phyloP scores from a whole-genome alignment of 192 early-diverging fungal genomes.

The Jimgerdemannia lactiflua region DNA sequence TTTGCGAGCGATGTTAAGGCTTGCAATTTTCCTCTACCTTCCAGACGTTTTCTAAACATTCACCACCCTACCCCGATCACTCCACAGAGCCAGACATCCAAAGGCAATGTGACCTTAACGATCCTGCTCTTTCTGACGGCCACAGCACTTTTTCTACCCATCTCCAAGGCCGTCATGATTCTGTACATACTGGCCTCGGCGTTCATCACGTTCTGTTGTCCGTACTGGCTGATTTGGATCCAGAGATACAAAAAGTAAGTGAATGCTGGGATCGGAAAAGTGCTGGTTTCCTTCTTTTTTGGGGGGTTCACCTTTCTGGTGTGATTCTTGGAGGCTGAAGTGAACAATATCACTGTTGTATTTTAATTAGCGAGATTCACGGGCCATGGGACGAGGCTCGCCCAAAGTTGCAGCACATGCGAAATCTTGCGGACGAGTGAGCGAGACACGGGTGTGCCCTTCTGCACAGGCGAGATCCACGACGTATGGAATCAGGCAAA shows the following conservation, averaged over 20 bases:
- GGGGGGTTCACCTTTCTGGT: no score
- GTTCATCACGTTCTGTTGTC: conserved; percentile 85
- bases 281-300: background rate
- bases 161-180: conserved; percentile 66
- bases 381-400: conserved; percentile 98
- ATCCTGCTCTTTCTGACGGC: conserved; percentile 59
- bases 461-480: no score
- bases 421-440: conserved; percentile 5
- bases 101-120: conserved; percentile 50
- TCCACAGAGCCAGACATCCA: conserved; percentile 1
- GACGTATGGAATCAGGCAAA: no score
- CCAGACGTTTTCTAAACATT: conserved; percentile 12
- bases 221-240: conserved; percentile 87
- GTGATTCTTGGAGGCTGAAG: background rate
- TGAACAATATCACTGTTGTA: background rate
- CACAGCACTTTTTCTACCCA: conserved; percentile 61
- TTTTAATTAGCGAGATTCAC: conserved; percentile 75
- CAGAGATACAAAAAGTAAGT: conserved; percentile 96
- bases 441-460: background rate
- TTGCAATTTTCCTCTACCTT: background rate
- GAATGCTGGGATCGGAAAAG: background rate
- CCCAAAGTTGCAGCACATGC: conserved; percentile 59
- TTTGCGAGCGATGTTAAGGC: background rate
- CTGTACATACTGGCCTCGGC: conserved; percentile 65
- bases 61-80: background rate